Conservation (phyloP, 2,329 filamentous ascomycete genomes). For the Cladosporium phlei region DNA sequence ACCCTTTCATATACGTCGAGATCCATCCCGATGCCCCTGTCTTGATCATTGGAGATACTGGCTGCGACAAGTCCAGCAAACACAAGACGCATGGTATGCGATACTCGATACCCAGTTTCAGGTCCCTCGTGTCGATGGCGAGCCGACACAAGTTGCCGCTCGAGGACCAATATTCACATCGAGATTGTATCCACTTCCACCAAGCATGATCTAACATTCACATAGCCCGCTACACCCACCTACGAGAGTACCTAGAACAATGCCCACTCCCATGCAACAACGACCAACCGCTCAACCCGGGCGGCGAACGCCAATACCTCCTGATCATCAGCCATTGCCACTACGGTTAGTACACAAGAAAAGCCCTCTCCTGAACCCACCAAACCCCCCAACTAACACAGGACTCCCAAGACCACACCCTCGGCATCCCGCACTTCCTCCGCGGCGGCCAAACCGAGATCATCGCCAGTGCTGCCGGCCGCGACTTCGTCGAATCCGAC, state of each 20-base stretch:
- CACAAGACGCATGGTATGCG: constrained; percentile 21
- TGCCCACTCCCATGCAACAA: constrained; percentile 34
- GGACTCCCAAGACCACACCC: constrained; percentile 33
- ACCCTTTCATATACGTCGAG: constrained; percentile 46
- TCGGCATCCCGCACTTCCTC: constrained; percentile 36
- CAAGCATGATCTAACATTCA: too few relatives aligned
- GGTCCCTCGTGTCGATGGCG: too few relatives aligned
- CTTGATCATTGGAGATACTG: constrained; percentile 43
- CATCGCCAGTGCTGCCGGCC: constrained; percentile 34
- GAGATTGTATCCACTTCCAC: too few relatives aligned
- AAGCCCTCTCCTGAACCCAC: not conserved
- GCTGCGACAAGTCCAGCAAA: constrained; percentile 38
- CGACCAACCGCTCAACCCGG: constrained; percentile 36
- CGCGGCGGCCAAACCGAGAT: constrained; percentile 24
- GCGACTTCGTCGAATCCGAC: constrained; percentile 38
- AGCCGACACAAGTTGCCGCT: too few relatives aligned
- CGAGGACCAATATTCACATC: too few relatives aligned
- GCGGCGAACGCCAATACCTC: constrained; percentile 31
- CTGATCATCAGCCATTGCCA: constrained; percentile 47
- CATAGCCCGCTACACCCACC: constrained; percentile 27
- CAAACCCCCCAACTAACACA: not conserved
- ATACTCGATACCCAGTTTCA: too few relatives aligned
- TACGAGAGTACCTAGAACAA: constrained; percentile 41
- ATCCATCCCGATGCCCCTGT: constrained; percentile 30
- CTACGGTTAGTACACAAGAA: constrained; percentile 23